Base-by-base conservation (phyloP, 371 early-diverging fungal species). In the Phascolomyces articulosus region DNA sequence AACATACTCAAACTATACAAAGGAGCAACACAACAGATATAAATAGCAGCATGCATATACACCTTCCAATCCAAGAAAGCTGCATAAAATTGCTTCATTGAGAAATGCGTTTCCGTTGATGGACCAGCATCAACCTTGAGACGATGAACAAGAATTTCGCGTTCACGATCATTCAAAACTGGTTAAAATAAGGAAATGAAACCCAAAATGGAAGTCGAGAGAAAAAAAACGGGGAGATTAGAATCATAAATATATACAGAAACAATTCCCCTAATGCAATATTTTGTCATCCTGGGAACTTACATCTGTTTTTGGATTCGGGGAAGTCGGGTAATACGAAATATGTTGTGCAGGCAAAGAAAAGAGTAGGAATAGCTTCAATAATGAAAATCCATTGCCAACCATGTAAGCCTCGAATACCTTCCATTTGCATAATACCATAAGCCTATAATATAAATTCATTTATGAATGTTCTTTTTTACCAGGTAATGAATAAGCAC, bases 311-410 rank as follows among this genome's bases (percentile, higher is more conserved):
- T 41, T 90, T 85, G 38, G 82, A 85, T 23, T 83, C 83, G 2
- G 94, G 95, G 59, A 88, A 87, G 59, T 91, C 88, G 7, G 93
- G 90, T 47, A 94, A 74, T 58, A 84, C 72, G 48, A 86, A 83
- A 56, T 74, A 91, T 24, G 87, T 74, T 4, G 78, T 62, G 34
- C 87, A 51, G 3, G 91, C 85, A 51, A 91, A 74, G 1, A 90
- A 31, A 1, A 90, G 69, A 0, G 94, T 86, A 2, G 88, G 86
- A 41, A 91, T 62, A 11, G 93, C 93, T 66, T 92, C 91, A 49
- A 93, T 79, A 34, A 92, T 82, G 66, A 92, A 93, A 55, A 93
- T 84, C 87, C 86, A 86, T 61, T 87, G 87, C 64, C 90, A 89
- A 0, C 83, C 87, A 62, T 65, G 60, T 3, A 87, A 64, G 18